phyloP scores from a whole-genome alignment of 2,329 filamentous ascomycete species.

The Scytalidium lignicola region DNA sequence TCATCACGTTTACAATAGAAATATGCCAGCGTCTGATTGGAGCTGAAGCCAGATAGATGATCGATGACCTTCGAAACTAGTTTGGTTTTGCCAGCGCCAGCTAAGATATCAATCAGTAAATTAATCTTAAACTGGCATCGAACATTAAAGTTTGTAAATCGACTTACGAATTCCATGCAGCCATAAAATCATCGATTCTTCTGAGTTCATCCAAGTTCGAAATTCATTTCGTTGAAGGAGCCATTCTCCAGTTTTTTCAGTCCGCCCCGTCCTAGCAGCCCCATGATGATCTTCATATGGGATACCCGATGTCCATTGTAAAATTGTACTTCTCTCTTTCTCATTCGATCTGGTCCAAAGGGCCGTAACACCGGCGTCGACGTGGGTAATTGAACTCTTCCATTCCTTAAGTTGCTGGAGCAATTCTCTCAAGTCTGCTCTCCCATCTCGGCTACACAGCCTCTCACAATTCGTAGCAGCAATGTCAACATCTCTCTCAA shows the following conservation, averaged over 20 bases:
- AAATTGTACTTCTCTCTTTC: constrained; percentile 11
- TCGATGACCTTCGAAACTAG: constrained; percentile 24
- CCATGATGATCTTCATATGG: constrained; percentile 11
- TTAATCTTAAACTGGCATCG: not conserved
- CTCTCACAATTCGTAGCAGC: constrained; percentile 9
- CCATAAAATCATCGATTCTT: constrained; percentile 11
- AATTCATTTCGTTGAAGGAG: constrained; percentile 6
- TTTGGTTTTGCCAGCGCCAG: constrained; percentile 26
- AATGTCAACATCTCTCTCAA: constrained; percentile 8
- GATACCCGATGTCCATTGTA: constrained; percentile 22
- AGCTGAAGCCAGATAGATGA: constrained; percentile 8
- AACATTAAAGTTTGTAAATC: constrained; percentile 5
- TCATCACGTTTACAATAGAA: constrained; percentile 32
- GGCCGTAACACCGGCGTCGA: constrained; percentile 9
- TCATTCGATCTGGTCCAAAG: constrained; percentile 10
- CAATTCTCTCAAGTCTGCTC: constrained; percentile 5
- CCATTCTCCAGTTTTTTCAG: constrained; percentile 12
- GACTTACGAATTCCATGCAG: constrained; percentile 7
- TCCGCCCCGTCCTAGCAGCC: constrained; percentile 6
- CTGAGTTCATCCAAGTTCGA: constrained; percentile 10
- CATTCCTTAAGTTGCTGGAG: constrained; percentile 2
- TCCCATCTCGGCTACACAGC: constrained; percentile 1
- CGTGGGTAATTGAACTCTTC: constrained; percentile 11
- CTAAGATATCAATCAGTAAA: constrained; percentile 7
- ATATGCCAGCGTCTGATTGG: constrained; percentile 26